Conservation (phyloP, 176 grass and related monocot species). For the Avena eriantha region DNA sequence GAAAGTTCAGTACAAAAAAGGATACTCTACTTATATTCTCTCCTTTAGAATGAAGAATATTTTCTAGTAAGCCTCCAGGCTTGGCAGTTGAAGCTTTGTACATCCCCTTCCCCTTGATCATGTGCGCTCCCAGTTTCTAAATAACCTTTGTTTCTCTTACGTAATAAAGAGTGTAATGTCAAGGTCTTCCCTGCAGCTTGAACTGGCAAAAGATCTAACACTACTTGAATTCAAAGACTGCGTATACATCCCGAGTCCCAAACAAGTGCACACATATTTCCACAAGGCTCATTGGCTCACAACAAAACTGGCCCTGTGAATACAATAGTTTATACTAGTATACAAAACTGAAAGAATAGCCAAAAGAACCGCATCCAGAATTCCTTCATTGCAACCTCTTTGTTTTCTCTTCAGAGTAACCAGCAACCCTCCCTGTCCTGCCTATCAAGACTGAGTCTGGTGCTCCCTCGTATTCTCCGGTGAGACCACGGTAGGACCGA, state of each 20-base stretch:
- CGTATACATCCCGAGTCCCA: not conserved
- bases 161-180: not conserved
- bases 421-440: constrained; percentile 69
- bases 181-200: not conserved
- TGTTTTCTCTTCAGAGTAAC: constrained; percentile 64
- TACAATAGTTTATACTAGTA: not conserved
- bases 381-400: constrained; percentile 31
- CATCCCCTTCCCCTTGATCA: too few relatives aligned
- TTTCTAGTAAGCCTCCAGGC: not conserved
- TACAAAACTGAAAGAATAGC: not conserved
- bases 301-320: constrained; percentile 25
- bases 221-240: not conserved
- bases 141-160: not conserved
- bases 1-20: too few relatives aligned
- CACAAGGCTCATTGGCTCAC: not conserved
- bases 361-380: not conserved
- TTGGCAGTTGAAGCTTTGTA: not conserved
- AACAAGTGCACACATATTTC: not conserved
- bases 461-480: constrained; percentile 52
- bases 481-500: constrained; percentile 75
- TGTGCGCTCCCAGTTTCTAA: not conserved
- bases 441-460: constrained; percentile 64
- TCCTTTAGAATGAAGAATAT: not conserved
- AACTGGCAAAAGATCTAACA: not conserved
- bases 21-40: not conserved